Conservation (phyloP, 352 stramenopile genomes). For the Pythium sukuiense region DNA sequence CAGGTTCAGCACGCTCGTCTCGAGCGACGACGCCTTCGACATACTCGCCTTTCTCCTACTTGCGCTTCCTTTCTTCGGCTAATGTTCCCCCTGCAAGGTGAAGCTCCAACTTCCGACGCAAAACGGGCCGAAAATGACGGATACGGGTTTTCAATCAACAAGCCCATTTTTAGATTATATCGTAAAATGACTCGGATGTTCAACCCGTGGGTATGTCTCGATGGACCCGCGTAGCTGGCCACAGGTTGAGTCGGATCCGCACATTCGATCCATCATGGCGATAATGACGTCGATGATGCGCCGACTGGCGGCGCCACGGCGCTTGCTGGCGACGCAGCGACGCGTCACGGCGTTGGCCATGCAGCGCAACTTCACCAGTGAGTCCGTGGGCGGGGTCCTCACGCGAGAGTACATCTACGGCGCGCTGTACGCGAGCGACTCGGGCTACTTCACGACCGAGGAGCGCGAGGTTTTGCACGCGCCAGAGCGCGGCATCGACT, state of each 20-base stretch:
- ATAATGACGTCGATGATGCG: constrained; percentile 8
- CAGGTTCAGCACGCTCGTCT: constrained; percentile 86
- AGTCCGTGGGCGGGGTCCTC: constrained; percentile 32
- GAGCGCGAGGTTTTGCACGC: constrained; percentile 74
- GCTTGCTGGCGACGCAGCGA: background rate
- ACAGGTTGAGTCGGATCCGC: background rate
- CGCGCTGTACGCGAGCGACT: constrained; percentile 74
- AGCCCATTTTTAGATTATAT: background rate
- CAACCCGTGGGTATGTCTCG: background rate
- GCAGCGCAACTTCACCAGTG: background rate
- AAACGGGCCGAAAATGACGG: background rate
- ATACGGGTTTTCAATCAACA: background rate
- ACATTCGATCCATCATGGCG: background rate
- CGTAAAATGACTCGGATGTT: background rate
- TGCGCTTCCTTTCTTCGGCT: constrained; percentile 2
- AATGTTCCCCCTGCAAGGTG: constrained; percentile 4
- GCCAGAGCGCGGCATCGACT: constrained; percentile 61
- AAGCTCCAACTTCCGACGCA: background rate
- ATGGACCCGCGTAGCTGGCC: constrained; percentile 9
- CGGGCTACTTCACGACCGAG: constrained; percentile 83
- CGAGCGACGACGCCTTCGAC: constrained; percentile 79
- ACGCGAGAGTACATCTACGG: constrained; percentile 86
- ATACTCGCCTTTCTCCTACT: constrained; percentile 27
- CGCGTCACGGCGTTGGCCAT: background rate
- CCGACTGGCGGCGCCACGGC: constrained; percentile 5